Evolutionary conservation across 2,329 filamentous ascomycete genomes (phyloP).

Genomic region (Akanthomyces lecanii): DNA sequence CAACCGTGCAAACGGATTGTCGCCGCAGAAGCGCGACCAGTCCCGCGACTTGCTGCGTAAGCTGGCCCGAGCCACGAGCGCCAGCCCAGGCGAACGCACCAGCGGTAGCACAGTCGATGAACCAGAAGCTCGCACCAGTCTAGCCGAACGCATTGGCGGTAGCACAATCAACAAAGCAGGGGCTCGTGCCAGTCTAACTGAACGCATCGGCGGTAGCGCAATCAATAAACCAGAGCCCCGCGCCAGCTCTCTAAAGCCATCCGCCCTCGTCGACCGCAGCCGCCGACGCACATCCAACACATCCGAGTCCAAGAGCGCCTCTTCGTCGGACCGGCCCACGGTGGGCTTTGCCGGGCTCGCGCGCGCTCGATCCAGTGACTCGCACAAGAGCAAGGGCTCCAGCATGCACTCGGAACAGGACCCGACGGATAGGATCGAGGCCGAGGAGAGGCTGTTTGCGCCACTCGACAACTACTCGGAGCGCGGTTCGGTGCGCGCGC

Average conservation of each 20-base stretch:
- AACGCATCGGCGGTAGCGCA: background rate
- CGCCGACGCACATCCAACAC: constrained; percentile 9
- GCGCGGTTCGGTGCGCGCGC: constrained; percentile 48
- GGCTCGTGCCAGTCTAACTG: constrained; percentile 15
- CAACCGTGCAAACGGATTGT: constrained; percentile 20
- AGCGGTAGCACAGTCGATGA: background rate
- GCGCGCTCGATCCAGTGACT: constrained; percentile 43
- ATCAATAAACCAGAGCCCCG: constrained; percentile 4
- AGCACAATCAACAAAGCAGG: background rate
- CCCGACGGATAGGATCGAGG: constrained; percentile 53
- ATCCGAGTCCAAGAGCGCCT: constrained; percentile 11
- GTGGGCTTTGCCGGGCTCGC: constrained; percentile 46
- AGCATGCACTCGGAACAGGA: constrained; percentile 50
- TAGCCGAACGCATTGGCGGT: constrained; percentile 18
- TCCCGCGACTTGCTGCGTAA: constrained; percentile 47
- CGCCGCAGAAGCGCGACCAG: constrained; percentile 31
- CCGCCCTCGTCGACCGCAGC: background rate
- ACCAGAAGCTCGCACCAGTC: background rate
- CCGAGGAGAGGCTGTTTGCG: constrained; percentile 54
- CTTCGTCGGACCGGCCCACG: constrained; percentile 30
- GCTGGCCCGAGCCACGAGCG: constrained; percentile 45
- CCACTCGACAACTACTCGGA: constrained; percentile 53
- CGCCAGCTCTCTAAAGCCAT: constrained; percentile 13
- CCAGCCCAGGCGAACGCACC: constrained; percentile 34
- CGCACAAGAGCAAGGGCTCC: constrained; percentile 44